phyloP scores from a whole-genome alignment of 2,329 filamentous ascomycete genomes.

The Aspergillus oerlinghausenensis region DNA sequence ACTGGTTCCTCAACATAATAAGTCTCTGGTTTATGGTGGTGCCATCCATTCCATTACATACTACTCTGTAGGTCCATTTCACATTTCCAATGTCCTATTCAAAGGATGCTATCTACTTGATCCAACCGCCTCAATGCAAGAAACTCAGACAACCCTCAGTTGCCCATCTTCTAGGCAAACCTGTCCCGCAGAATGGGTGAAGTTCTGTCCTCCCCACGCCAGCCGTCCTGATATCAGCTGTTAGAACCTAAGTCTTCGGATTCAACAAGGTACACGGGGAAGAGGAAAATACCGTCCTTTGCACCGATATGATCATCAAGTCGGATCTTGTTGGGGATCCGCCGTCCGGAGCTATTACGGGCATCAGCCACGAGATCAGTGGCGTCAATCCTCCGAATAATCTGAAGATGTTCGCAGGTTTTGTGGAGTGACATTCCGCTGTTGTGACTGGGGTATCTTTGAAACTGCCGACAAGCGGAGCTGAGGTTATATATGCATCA shows the following conservation, averaged over 20 bases:
- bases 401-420: slow-evolving; percentile 7
- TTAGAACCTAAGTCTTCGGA: not conserved
- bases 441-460: too few relatives aligned
- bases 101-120: not conserved
- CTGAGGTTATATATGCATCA: too few relatives aligned
- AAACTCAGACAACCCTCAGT: too few relatives aligned
- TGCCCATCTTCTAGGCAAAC: slow-evolving; percentile 5
- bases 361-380: slow-evolving; percentile 6
- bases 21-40: too few relatives aligned
- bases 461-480: too few relatives aligned
- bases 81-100: not conserved
- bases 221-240: slow-evolving; percentile 11
- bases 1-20: not conserved
- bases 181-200: slow-evolving; percentile 11
- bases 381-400: slow-evolving; percentile 4
- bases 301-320: slow-evolving; percentile 16
- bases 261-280: not conserved
- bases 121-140: too few relatives aligned
- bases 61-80: not conserved
- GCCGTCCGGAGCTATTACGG: too few relatives aligned
- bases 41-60: not conserved
- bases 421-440: slow-evolving; percentile 6
- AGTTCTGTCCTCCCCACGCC: slow-evolving; percentile 16
- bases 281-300: slow-evolving; percentile 8
- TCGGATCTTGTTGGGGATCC: slow-evolving; percentile 3